Evolutionary conservation across 192 early-diverging fungal species (phyloP).

Genomic region (Podila verticillata): DNA sequence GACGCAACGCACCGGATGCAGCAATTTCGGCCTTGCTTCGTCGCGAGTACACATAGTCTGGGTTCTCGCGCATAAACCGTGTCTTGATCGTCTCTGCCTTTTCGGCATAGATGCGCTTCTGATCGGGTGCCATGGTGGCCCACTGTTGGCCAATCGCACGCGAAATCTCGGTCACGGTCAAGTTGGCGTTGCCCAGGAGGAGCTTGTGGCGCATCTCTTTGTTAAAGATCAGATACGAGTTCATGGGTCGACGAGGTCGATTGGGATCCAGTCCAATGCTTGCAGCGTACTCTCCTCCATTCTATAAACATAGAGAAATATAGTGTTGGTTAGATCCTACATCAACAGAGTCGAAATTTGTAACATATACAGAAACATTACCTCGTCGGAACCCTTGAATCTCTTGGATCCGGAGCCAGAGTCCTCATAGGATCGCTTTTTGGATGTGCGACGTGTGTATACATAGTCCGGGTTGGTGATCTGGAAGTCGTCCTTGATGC

Average conservation of each 20-base stretch:
- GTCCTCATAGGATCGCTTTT: conserved; percentile 36
- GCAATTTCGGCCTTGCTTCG: conserved; percentile 68
- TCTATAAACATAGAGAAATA: background rate
- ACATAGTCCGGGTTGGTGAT: conserved; percentile 61
- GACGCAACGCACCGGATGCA: conserved; percentile 49
- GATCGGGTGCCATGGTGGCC: conserved; percentile 51
- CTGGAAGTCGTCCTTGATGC: conserved; percentile 70
- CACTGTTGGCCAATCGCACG: conserved; percentile 65
- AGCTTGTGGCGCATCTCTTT: conserved; percentile 67
- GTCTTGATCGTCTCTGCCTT: conserved; percentile 58
- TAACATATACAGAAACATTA: conserved; percentile 6
- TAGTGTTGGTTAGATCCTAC: background rate
- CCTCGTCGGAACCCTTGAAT: conserved; percentile 20
- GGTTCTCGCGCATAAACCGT: conserved; percentile 59
- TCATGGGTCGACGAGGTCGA: conserved; percentile 65
- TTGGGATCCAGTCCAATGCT: conserved; percentile 45
- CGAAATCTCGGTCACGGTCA: conserved; percentile 67
- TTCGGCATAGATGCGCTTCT: conserved; percentile 56
- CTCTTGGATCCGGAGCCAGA: conserved; percentile 30
- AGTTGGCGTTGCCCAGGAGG: conserved; percentile 60
- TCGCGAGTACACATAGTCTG: conserved; percentile 68
- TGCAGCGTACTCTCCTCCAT: background rate
- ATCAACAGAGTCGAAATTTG: background rate
- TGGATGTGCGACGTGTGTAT: conserved; percentile 61
- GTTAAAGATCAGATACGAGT: conserved; percentile 70